phyloP scores from a whole-genome alignment of 371 early-diverging fungal species.

The Mortierella sp. region DNA sequence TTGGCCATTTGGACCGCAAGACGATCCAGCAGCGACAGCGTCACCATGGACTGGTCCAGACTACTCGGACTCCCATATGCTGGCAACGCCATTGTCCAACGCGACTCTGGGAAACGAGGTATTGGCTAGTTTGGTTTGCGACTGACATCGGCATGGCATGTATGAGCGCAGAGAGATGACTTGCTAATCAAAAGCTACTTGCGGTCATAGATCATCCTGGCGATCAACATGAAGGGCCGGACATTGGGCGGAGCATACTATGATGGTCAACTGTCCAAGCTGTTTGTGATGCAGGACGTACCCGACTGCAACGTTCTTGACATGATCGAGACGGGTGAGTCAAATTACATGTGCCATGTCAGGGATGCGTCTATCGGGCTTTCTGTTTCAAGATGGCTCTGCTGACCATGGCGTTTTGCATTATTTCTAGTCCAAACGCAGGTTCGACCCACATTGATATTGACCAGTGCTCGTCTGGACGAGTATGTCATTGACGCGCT shows the following conservation, averaged over 20 bases:
- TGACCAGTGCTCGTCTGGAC: constrained; percentile 57
- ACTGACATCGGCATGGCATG: too few relatives aligned
- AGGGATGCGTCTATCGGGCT: too few relatives aligned
- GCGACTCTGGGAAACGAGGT: background rate
- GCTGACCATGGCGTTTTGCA: constrained; percentile 22
- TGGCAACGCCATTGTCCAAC: background rate
- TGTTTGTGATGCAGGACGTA: constrained; percentile 73
- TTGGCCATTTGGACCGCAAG: background rate
- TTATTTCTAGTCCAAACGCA: constrained; percentile 54
- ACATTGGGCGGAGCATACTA: constrained; percentile 71
- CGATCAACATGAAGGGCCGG: constrained; percentile 59
- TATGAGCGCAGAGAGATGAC: too few relatives aligned
- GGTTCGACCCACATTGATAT: constrained; percentile 57
- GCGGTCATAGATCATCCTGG: constrained; percentile 58
- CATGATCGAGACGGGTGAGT: constrained; percentile 58
- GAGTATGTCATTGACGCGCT: constrained; percentile 48
- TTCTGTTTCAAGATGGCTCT: background rate
- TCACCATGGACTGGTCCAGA: background rate
- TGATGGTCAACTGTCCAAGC: constrained; percentile 49
- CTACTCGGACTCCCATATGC: background rate
- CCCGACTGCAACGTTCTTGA: constrained; percentile 59
- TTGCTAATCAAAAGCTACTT: background rate
- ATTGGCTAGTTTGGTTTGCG: too few relatives aligned
- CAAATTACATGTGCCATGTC: too few relatives aligned
- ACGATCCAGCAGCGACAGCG: background rate